Base-by-base conservation (phyloP, 177 flowering plant genomes). In the Vitis hybrid region DNA sequence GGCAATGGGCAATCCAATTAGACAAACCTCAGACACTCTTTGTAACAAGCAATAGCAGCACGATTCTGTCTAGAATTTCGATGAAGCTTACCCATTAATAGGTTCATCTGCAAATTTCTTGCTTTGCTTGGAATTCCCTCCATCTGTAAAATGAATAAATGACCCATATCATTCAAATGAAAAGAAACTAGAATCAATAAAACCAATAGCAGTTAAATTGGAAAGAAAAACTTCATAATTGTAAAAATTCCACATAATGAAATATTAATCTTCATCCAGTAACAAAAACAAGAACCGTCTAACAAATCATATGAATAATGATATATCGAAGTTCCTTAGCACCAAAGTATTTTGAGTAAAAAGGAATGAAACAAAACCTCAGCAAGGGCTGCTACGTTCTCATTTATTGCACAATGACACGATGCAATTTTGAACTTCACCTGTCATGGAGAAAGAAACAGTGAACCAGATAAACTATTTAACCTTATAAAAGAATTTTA, bases 111-210 rank as follows among this genome's bases (percentile, higher is more conserved):
- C 81, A 95, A 76, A 68, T 84, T 92, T 81, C 97, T 88, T 71
- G 89, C 85, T 80, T 95, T 95, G 79, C 82, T 82, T 62, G 97
- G 95, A 73, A 95, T 93, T 68, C 92, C 91, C 71, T 95, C 99
- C 96, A 95, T 85, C 99, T 95, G 85, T 59, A 71, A 57, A 50
- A 64, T 14, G 19, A 12, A 68, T 28, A 17, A 57, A 69, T 18
- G 20, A 28, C 19, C 13, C 24, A 28, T 31, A 66, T 19, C 38
- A 2, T 8, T 62, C 5, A 67, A 11, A 13, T 4, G 14, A 28
- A 49, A 15, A 51, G 28, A 64, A n/a, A 49, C n/a, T 5, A 10
- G n/a, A 62, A 15, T 33, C 4, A 53, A 20, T 11, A n/a, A 28
- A 66, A 66, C 11, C 52, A 66, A 53, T 3, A 67, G 38, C 1